phyloP scores from a whole-genome alignment of 495 filamentous ascomycete genomes.

The Neurospora sp. region DNA sequence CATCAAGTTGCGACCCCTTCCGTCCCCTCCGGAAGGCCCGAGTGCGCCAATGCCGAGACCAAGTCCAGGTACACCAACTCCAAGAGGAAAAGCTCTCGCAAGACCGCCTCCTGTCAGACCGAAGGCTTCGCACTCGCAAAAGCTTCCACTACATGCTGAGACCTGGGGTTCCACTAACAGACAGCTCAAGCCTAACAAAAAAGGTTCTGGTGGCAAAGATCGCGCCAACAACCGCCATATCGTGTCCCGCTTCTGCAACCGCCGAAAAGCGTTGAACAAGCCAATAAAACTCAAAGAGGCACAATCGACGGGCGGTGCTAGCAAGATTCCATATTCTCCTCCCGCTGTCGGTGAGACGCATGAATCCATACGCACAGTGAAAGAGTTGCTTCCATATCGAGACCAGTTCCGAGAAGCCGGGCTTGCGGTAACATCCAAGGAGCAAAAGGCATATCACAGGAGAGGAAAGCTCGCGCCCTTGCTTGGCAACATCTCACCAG shows the following conservation, averaged over 20 bases:
- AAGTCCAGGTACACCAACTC: neutral
- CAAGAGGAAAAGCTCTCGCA: neutral
- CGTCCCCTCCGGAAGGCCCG: neutral
- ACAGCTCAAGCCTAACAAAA: neutral
- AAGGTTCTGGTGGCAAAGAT: neutral
- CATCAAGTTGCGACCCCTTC: slow-evolving; percentile 7
- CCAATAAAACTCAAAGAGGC: slow-evolving; percentile 31
- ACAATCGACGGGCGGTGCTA: neutral
- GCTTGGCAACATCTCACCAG: neutral
- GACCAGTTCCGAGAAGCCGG: slow-evolving; percentile 36
- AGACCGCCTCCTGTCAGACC: neutral
- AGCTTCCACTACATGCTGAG: neutral
- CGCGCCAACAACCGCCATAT: neutral
- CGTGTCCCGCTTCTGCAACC: slow-evolving; percentile 26
- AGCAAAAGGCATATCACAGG: slow-evolving; percentile 19
- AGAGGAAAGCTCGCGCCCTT: neutral
- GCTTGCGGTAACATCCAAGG: slow-evolving; percentile 38
- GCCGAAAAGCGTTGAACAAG: slow-evolving; percentile 19
- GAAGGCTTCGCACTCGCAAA: neutral
- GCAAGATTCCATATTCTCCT: too few relatives aligned
- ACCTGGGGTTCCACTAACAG: neutral
- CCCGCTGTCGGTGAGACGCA: slow-evolving; percentile 16
- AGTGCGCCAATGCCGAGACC: neutral
- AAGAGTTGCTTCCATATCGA: slow-evolving; percentile 34
- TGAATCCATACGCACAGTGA: slow-evolving; percentile 32